Percentiles rank a stretch among this genome's conserved stretches.
These are phyloP conservation scores for Fusarium ramigenum DNA, from an alignment of 2,329 filamentous ascomycete genomes.

Conservation along the genomic window DNA sequence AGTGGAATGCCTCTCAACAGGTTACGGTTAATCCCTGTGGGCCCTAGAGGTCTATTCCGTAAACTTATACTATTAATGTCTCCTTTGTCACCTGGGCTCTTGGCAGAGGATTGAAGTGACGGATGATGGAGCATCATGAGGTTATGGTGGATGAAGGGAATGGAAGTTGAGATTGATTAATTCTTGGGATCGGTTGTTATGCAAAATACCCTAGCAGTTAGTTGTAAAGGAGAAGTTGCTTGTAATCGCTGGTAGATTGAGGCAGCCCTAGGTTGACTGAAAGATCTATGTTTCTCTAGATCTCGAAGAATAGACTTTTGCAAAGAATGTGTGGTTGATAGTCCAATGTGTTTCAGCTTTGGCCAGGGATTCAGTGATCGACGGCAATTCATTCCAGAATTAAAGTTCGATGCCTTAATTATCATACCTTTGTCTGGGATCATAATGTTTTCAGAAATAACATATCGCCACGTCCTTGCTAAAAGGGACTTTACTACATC, in stretches of 20 bases:
- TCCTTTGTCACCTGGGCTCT: constrained; percentile 4
- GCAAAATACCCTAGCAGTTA: constrained; percentile 37
- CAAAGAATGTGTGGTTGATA: not conserved
- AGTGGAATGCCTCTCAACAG: not conserved
- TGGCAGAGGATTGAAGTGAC: constrained; percentile 1
- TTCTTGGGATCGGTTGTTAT: constrained; percentile 27
- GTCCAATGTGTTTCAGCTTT: not conserved
- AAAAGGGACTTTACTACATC: constrained; percentile 6
- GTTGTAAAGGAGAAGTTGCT: constrained; percentile 30
- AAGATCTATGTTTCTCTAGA: constrained; percentile 14
- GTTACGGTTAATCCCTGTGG: not conserved
- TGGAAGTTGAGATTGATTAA: constrained; percentile 13
- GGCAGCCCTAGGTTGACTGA: constrained; percentile 23
- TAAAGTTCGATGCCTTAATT: not conserved
- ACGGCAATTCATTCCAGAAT: not conserved
- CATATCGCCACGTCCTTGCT: not conserved
- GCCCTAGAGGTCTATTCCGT: not conserved
- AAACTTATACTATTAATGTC: constrained; percentile 12
- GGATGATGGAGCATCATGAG: constrained; percentile 6
- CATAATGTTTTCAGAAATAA: not conserved
- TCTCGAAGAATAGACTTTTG: constrained; percentile 12
- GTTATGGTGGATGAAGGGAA: constrained; percentile 3
- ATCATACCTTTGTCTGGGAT: not conserved
- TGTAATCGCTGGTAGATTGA: constrained; percentile 26
- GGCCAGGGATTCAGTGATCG: not conserved